Evolutionary conservation across 805 yeast species (phyloP), one percentile per base, ranked within the genome.

Genomic region (Sungouiozyma intestinalis): DNA sequence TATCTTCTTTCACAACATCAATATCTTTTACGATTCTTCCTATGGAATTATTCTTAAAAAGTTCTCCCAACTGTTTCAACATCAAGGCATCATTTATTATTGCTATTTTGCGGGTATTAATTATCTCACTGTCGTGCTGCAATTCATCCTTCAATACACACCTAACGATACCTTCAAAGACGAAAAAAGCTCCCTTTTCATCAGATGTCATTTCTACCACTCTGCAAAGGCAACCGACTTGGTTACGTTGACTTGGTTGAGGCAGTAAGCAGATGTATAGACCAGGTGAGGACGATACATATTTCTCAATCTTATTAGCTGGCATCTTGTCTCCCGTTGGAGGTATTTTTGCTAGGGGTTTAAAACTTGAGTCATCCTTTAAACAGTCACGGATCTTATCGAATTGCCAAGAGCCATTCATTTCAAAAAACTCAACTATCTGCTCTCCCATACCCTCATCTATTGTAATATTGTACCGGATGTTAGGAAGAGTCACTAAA

Each of bases 401-500:
- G n/a, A 42, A 34, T 27, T 34, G 32, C 11, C 18, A 11, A 29
- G 16, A n/a, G 1, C 18, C 19, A 16, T 29, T 31, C 15, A 45
- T 42, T 39, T 57, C 55, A 52, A 63, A 74, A 20, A 72, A 63
- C 17, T 67, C 61, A 35, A 77, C 57, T 16, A 77, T 55, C 3
- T 69, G 63, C 9, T 71, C 66, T 1, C 77, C 80, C 40, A 69
- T 67, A 41, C 64, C 59, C 41, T 69, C 63, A 15, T 69, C 57
- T 41, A 77, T 71, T 2, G 74, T 64, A n/a, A 79, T 74, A 43
- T 74, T 71, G 58, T 79, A 79, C 18, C 77, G 65, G 34, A 79
- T 72, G 0, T 84, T 84, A 1, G 86, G 85, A 7, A 79, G 51
- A 24, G 77, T 66, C 13, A 79, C 75, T 40, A 68, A 53, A 1